phyloP scores from a whole-genome alignment of 495 filamentous ascomycete species.

The Clavariopsis aquatica region DNA sequence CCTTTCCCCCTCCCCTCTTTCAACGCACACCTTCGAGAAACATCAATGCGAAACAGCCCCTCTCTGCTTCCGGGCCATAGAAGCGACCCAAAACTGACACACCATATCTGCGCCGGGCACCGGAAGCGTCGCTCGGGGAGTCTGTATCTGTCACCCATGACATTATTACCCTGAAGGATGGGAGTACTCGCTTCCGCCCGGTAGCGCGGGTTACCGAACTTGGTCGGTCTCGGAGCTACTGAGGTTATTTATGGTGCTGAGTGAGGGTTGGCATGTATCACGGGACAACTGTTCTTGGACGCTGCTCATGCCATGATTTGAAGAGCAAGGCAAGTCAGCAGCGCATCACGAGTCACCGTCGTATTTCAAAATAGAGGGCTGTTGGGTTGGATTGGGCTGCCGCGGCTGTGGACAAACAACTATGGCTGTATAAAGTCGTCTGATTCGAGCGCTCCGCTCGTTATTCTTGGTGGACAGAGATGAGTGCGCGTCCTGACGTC shows the following conservation, averaged over 20 bases:
- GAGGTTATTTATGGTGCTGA: constrained; percentile 3
- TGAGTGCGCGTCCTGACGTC: background rate
- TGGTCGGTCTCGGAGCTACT: constrained; percentile 1
- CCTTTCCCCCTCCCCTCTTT: background rate
- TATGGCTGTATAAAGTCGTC: background rate
- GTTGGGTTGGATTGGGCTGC: background rate
- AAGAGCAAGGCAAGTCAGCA: background rate
- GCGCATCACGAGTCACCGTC: background rate
- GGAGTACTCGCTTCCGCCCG: constrained; percentile 8
- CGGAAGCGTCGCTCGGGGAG: too few relatives aligned
- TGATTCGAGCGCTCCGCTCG: background rate
- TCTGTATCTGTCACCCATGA: background rate
- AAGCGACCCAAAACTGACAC: background rate
- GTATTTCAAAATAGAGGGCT: background rate
- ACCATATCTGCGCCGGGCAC: background rate
- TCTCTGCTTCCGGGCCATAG: background rate
- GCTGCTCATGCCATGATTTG: constrained; percentile 29
- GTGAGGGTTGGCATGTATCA: background rate
- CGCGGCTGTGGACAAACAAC: background rate
- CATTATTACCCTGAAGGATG: background rate
- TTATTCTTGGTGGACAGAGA: background rate
- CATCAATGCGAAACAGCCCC: background rate
- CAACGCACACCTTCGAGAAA: background rate
- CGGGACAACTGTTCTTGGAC: constrained; percentile 13
- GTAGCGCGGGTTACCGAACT: constrained; percentile 16